phyloP scores from a whole-genome alignment of 1,284 basidiomycete species.

The Trametes hirsuta region DNA sequence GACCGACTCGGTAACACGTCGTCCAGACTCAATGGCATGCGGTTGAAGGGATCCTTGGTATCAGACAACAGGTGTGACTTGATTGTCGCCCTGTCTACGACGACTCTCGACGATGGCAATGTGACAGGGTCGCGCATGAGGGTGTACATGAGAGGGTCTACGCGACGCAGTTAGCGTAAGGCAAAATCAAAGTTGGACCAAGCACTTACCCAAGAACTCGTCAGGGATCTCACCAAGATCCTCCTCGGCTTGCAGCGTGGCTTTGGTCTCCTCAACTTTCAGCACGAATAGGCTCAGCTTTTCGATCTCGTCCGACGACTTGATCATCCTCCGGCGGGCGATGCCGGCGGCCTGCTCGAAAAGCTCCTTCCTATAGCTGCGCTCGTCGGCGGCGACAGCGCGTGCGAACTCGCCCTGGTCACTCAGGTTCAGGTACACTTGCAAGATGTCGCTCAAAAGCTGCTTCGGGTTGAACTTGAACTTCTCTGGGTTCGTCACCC shows the following conservation, averaged over 20 bases:
- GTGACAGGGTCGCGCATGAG: slow-evolving; percentile 97
- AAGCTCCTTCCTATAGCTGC: slow-evolving; percentile 86
- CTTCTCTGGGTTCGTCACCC: slow-evolving; percentile 87
- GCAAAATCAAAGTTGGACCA: background rate
- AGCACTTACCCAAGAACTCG: slow-evolving; percentile 82
- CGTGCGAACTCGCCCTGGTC: slow-evolving; percentile 81
- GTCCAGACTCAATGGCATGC: slow-evolving; percentile 76
- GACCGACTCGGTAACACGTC: slow-evolving; percentile 77
- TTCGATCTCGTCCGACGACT: slow-evolving; percentile 82
- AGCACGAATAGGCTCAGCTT: slow-evolving; percentile 74
- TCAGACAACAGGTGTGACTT: slow-evolving; percentile 95
- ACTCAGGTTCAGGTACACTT: slow-evolving; percentile 91
- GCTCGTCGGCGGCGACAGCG: slow-evolving; percentile 91
- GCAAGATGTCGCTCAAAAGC: slow-evolving; percentile 86
- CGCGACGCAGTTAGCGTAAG: slow-evolving; percentile 11
- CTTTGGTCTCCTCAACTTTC: slow-evolving; percentile 85
- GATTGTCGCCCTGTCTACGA: slow-evolving; percentile 92
- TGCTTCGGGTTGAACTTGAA: slow-evolving; percentile 88
- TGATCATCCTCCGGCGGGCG: slow-evolving; percentile 69
- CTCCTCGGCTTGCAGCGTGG: slow-evolving; percentile 83
- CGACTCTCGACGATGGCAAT: slow-evolving; percentile 81
- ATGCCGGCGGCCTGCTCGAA: slow-evolving; percentile 85
- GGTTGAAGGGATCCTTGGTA: slow-evolving; percentile 90
- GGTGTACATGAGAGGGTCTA: slow-evolving; percentile 92
- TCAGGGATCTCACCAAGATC: slow-evolving; percentile 95